Percentiles rank a stretch among this genome's conserved stretches.
Conservation (phyloP, 441 rosid species). For the Mallotus japonicus region DNA sequence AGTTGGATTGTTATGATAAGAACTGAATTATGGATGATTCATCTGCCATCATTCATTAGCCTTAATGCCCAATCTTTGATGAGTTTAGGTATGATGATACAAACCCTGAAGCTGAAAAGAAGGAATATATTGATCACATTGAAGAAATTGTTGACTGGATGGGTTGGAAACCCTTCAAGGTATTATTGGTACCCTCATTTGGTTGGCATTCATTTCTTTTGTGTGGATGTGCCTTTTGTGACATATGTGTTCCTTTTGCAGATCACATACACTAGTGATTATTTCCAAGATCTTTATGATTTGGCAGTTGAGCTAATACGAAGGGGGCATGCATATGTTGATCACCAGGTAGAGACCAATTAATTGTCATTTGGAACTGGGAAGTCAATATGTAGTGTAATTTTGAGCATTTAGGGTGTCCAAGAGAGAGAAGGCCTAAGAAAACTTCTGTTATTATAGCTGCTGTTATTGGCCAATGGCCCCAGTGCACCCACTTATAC, state of each 20-base stretch:
- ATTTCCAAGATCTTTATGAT: conserved; percentile 89
- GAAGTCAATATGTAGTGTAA: too few relatives aligned
- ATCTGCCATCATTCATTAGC: conserved; percentile 14
- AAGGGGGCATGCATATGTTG: conserved; percentile 95
- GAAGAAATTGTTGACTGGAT: conserved; percentile 93
- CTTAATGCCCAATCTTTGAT: conserved; percentile 19
- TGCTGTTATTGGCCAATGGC: too few relatives aligned
- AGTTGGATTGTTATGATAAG: neutral
- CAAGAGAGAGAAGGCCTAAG: too few relatives aligned
- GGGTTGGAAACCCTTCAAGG: conserved; percentile 99
- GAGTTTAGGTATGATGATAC: conserved; percentile 82
- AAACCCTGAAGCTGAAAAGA: conserved; percentile 96
- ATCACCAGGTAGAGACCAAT: conserved; percentile 73
- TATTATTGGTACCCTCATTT: conserved; percentile 18
- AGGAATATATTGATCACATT: conserved; percentile 93
- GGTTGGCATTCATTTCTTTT: neutral
- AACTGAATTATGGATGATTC: neutral
- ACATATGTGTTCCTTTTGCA: conserved; percentile 33
- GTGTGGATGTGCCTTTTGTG: conserved; percentile 1
- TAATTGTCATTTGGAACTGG: neutral
- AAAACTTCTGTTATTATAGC: too few relatives aligned
- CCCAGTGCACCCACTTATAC: neutral
- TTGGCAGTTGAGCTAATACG: conserved; percentile 86
- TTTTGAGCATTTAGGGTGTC: too few relatives aligned
- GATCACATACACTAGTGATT: conserved; percentile 96